phyloP scores from a whole-genome alignment of 495 filamentous ascomycete genomes.

The Penicillium steckii region DNA sequence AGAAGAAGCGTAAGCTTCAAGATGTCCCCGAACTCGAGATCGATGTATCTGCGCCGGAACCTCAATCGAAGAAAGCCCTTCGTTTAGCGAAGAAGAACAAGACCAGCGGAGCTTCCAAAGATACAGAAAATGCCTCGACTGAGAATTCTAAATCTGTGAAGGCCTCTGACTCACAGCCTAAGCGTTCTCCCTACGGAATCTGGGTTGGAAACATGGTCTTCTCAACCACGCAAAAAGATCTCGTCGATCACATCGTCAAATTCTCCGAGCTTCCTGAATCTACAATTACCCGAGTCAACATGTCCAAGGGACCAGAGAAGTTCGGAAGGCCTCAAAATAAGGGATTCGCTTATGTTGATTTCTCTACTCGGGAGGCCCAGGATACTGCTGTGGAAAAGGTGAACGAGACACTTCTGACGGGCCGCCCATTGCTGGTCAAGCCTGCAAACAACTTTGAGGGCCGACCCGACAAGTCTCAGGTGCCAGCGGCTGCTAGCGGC shows the following conservation, averaged over 20 bases:
- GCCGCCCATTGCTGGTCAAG: conserved; percentile 88
- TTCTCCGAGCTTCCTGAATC: conserved; percentile 64
- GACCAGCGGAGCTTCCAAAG: conserved; percentile 21
- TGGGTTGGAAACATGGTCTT: conserved; percentile 97
- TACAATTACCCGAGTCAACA: conserved; percentile 76
- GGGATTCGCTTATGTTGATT: conserved; percentile 96
- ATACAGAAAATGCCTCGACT: conserved; percentile 25
- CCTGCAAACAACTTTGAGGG: conserved; percentile 82
- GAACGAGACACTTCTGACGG: conserved; percentile 72
- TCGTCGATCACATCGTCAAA: conserved; percentile 73
- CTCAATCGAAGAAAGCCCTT: conserved; percentile 86
- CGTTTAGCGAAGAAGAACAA: conserved; percentile 77
- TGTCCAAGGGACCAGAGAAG: conserved; percentile 58
- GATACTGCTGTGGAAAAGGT: conserved; percentile 66
- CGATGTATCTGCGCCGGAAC: conserved; percentile 82
- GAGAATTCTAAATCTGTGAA: conserved; percentile 28
- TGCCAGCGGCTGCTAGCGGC: conserved; percentile 36
- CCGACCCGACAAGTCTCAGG: conserved; percentile 60
- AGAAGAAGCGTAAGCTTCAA: conserved; percentile 71
- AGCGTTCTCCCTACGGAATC: conserved; percentile 76
- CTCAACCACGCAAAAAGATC: conserved; percentile 65
- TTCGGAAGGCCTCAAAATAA: conserved; percentile 63
- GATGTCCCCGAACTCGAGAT: conserved; percentile 74
- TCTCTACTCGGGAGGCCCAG: conserved; percentile 64
- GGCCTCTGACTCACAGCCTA: conserved; percentile 34